Evolutionary conservation across 73 alveolate species (phyloP).

Genomic region (Effrenium voratum): DNA sequence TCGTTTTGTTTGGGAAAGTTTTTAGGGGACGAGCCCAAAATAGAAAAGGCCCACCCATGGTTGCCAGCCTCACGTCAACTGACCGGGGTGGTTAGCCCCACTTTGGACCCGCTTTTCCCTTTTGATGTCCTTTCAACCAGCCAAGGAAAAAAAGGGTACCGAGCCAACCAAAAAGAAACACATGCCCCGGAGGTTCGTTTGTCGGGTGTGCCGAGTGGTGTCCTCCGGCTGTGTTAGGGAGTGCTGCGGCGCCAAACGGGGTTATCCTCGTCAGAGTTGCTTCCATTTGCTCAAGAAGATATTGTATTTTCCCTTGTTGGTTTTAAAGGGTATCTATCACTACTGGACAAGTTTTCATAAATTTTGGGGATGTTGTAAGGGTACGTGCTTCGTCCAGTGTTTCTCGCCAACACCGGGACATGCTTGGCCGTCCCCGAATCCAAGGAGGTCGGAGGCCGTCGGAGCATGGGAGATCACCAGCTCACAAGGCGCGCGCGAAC

Average conservation of each 20-base stretch:
- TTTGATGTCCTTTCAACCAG: not conserved
- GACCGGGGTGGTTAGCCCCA: not conserved
- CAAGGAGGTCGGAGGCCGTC: not conserved
- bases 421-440: no score
- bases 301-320: not conserved
- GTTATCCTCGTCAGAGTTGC: not conserved
- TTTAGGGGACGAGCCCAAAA: not conserved
- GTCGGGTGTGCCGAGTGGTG: no score
- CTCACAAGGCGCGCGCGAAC: not conserved
- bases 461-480: constrained; percentile 14
- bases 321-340: not conserved
- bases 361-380: not conserved
- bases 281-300: not conserved
- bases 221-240: no score
- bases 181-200: no score
- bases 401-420: no score
- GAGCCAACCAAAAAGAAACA: no score
- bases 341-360: not conserved
- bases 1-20: not conserved
- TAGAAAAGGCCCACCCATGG: not conserved
- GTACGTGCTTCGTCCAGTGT: not conserved
- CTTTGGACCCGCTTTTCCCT: not conserved
- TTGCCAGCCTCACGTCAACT: not conserved
- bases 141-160: no score
- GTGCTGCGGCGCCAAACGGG: not conserved